phyloP scores from a whole-genome alignment of 768 basidiomycete genomes.

The Amanita subjunquillea region DNA sequence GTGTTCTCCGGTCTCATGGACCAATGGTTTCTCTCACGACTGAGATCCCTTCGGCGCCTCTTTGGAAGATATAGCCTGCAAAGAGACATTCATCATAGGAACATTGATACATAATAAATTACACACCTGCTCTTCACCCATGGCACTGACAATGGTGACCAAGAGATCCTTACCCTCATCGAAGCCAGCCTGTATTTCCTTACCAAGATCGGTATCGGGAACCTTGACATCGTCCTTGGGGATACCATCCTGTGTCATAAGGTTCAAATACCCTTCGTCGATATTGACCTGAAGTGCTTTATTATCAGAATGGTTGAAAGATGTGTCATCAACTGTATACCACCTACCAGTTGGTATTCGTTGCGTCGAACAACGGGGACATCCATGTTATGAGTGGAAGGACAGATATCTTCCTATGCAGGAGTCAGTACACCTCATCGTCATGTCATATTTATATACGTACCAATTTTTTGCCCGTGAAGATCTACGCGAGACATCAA shows the following conservation, averaged over 20 bases:
- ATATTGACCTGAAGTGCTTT: conserved; percentile 55
- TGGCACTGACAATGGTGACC: conserved; percentile 80
- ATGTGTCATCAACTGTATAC: neutral
- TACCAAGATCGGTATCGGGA: conserved; percentile 79
- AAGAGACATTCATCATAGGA: conserved; percentile 4
- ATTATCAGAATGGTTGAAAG: conserved; percentile 5
- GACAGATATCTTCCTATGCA: conserved; percentile 78
- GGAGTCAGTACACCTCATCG: neutral
- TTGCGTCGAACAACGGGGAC: conserved; percentile 87
- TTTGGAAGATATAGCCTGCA: conserved; percentile 74
- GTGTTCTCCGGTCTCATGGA: neutral
- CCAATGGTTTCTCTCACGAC: conserved; percentile 3
- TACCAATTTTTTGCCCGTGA: conserved; percentile 95
- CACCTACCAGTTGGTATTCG: conserved; percentile 82
- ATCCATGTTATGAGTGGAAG: conserved; percentile 99
- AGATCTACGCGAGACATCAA: conserved; percentile 54
- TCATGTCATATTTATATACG: conserved; percentile 16
- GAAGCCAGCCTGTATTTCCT: conserved; percentile 57
- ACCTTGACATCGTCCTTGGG: conserved; percentile 92
- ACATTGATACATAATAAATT: neutral
- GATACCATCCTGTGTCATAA: conserved; percentile 73
- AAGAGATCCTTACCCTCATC: conserved; percentile 83
- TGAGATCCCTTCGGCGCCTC: conserved; percentile 67
- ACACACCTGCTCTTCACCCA: conserved; percentile 81
- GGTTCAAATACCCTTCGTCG: conserved; percentile 92